These are phyloP conservation scores for Paraphaeosphaeria sporulosa DNA, from an alignment of 2,329 filamentous ascomycete species.

Conservation along the genomic window DNA sequence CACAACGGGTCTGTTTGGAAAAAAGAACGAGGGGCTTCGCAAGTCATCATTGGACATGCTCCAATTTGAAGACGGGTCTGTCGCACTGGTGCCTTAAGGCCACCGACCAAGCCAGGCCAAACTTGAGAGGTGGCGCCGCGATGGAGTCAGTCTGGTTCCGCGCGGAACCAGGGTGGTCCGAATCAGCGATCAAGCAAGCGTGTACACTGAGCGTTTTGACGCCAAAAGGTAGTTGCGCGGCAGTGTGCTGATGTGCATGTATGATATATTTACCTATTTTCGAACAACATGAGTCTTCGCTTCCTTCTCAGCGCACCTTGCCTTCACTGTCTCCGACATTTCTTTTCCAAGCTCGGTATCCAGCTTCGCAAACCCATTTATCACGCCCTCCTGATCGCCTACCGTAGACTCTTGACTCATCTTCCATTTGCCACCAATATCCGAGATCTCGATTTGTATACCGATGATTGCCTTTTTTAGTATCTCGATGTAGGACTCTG, in stretches of 20 bases:
- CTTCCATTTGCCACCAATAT: slow-evolving; percentile 38
- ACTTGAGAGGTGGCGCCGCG: not conserved
- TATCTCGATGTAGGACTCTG: slow-evolving; percentile 60
- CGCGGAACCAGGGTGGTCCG: not conserved
- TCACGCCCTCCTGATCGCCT: slow-evolving; percentile 56
- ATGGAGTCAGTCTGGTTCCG: not conserved
- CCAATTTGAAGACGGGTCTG: too few relatives aligned
- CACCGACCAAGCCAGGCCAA: too few relatives aligned
- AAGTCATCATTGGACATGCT: not conserved
- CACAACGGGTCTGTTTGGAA: too few relatives aligned
- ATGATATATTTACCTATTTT: not conserved
- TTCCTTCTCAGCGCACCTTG: not conserved
- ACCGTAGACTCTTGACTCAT: slow-evolving; percentile 33
- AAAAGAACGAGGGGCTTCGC: too few relatives aligned
- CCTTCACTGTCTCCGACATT: slow-evolving; percentile 43
- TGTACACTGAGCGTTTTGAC: not conserved
- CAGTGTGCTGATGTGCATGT: not conserved
- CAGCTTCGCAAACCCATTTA: slow-evolving; percentile 62
- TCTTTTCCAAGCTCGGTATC: slow-evolving; percentile 47
- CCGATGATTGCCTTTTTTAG: slow-evolving; percentile 35
- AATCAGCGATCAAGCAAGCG: not conserved
- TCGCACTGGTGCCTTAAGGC: too few relatives aligned
- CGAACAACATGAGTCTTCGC: not conserved
- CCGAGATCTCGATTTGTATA: slow-evolving; percentile 32
- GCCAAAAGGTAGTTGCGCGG: not conserved